Percentiles rank a stretch among this genome's conserved stretches.
phyloP scores from a whole-genome alignment of 139 green algal species.

The Yamagishiella unicocca region DNA sequence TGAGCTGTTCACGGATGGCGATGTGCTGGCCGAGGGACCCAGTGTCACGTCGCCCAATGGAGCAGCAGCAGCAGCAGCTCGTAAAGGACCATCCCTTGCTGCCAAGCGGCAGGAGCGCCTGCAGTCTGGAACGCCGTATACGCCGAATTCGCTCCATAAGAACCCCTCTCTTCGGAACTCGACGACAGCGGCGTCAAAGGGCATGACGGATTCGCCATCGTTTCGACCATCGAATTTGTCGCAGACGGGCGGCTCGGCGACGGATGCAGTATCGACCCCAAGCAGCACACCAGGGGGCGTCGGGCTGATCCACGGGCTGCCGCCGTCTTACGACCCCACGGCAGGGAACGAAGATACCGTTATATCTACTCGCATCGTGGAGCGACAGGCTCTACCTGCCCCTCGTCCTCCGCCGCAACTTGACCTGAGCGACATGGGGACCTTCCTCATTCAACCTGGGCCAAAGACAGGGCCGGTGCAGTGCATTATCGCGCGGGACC shows the following conservation, averaged over 20 bases:
- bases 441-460: constrained; percentile 74
- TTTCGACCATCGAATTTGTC: constrained; percentile 14
- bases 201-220: not conserved
- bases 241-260: not conserved
- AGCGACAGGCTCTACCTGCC: not conserved
- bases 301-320: constrained; percentile 57
- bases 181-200: not conserved
- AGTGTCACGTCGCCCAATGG: not conserved
- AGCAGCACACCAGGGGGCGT: constrained; percentile 14
- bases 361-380: not conserved
- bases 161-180: not conserved
- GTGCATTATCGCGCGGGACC: constrained; percentile 87
- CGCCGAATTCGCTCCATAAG: constrained; percentile 38
- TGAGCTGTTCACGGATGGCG: constrained; percentile 61
- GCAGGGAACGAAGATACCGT: constrained; percentile 39
- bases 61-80: constrained; percentile 39
- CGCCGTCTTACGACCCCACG: constrained; percentile 72
- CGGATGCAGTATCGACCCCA: not conserved
- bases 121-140: constrained; percentile 22
- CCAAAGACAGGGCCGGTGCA: constrained; percentile 69
- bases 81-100: constrained; percentile 34
- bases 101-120: constrained; percentile 53
- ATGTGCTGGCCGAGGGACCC: constrained; percentile 37
- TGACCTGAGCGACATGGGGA: constrained; percentile 63
- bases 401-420: constrained; percentile 20